A percentile compares a stretch with the other conserved stretches of the same genome.
These are phyloP conservation scores for Plasmodium vivax DNA, from an alignment of 169 alveolate genomes.

Conservation along the genomic window DNA sequence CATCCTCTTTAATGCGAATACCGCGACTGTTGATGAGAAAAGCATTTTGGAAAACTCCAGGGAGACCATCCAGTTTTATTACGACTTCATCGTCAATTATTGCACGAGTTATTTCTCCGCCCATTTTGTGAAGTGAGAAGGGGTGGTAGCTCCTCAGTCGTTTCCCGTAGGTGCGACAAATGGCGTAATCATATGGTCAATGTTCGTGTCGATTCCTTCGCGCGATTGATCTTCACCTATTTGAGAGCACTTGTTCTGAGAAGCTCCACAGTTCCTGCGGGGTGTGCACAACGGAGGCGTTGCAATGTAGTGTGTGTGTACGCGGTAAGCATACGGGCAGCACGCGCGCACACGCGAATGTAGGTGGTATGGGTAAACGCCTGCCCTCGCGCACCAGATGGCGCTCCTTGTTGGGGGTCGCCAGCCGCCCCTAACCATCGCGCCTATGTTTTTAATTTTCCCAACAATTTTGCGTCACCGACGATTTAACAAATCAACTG, in stretches of 20 bases:
- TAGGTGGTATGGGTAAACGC: not conserved
- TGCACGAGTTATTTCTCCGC: conserved; percentile 11
- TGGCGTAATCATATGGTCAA: not conserved
- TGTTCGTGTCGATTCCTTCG: not conserved
- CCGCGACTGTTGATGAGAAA: not conserved
- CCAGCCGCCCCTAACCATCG: not conserved
- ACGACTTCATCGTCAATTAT: conserved; percentile 15
- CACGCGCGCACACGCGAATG: not conserved
- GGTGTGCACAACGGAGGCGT: not conserved
- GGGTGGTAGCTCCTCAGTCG: not conserved
- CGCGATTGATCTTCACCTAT: not conserved
- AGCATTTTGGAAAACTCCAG: conserved; percentile 29
- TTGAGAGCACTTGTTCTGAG: conserved; percentile 41
- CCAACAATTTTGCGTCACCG: not conserved
- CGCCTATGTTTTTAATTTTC: not conserved
- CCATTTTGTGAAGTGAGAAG: conserved; percentile 13
- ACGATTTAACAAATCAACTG: not conserved
- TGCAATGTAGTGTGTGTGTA: not conserved
- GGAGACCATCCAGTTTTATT: conserved; percentile 48
- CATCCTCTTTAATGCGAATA: conserved; percentile 49
- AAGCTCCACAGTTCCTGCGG: conserved; percentile 45
- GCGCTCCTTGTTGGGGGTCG: not conserved
- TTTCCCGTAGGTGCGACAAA: not conserved
- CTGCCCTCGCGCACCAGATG: not conserved
- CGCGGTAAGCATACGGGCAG: not conserved